phyloP scores from a whole-genome alignment of 129 eudicot species.

The Deinandra increscens region DNA sequence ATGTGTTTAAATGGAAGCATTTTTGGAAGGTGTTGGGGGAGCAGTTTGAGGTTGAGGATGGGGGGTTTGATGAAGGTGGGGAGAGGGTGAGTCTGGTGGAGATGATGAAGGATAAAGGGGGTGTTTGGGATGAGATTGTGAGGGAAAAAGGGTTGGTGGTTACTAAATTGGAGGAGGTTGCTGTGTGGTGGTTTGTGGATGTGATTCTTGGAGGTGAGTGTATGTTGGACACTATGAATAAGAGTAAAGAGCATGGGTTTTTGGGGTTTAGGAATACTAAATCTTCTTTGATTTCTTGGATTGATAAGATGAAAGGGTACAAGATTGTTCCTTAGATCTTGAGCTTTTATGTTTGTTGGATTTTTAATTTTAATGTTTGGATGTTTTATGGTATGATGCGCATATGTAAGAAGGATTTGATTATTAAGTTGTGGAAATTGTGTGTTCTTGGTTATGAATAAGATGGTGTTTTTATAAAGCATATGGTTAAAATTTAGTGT shows the following conservation, averaged over 20 bases:
- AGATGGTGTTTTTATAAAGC: too few species aligned
- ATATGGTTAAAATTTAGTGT: too few species aligned
- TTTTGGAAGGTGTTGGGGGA: constrained; percentile 76
- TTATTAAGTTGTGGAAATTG: too few species aligned
- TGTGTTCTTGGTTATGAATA: too few species aligned
- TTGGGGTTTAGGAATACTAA: constrained; percentile 70
- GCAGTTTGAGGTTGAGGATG: constrained; percentile 66
- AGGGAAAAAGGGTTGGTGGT: constrained; percentile 46
- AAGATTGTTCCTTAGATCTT: constrained; percentile 80
- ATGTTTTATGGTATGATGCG: too few species aligned
- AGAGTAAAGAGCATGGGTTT: constrained; percentile 91
- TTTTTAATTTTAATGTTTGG: too few species aligned
- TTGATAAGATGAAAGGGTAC: constrained; percentile 63
- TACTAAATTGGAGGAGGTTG: constrained; percentile 70
- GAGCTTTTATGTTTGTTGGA: too few species aligned
- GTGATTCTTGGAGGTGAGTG: constrained; percentile 25
- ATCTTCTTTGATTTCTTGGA: constrained; percentile 61
- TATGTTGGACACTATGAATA: constrained; percentile 63
- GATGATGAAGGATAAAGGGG: constrained; percentile 73
- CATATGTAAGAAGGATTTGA: too few species aligned
- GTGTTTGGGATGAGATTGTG: constrained; percentile 84
- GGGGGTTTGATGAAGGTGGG: constrained; percentile 53
- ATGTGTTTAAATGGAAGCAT: constrained; percentile 88
- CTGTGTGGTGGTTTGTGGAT: constrained; percentile 76
- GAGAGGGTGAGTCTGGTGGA: constrained; percentile 48